Percentiles rank a stretch among this genome's conserved stretches.
phyloP scores from a whole-genome alignment of 352 stramenopile genomes.

The Phytophthora crassamura region DNA sequence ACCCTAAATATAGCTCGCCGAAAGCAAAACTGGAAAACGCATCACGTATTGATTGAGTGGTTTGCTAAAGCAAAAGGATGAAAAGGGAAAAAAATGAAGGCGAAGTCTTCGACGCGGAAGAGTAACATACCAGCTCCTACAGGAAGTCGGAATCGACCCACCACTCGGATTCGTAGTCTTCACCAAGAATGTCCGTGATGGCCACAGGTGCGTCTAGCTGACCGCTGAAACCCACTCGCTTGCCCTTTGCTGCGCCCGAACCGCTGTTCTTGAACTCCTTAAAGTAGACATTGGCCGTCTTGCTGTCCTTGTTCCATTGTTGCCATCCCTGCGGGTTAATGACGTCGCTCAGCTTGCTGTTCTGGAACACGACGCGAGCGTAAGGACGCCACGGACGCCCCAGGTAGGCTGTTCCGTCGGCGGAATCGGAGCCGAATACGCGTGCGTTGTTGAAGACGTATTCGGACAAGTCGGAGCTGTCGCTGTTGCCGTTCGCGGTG shows the following conservation, averaged over 20 bases:
- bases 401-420: conserved; percentile 12
- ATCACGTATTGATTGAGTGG: too few relatives aligned
- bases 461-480: conserved; percentile 16
- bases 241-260: conserved; percentile 14
- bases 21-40: too few relatives aligned
- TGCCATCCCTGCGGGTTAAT: conserved; percentile 23
- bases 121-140: neutral
- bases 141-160: conserved; percentile 9
- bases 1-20: too few relatives aligned
- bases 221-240: conserved; percentile 13
- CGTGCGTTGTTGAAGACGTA: conserved; percentile 28
- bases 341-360: conserved; percentile 20
- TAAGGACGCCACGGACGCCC: conserved; percentile 25
- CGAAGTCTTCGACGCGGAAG: too few relatives aligned
- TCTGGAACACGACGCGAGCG: conserved; percentile 26
- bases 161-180: conserved; percentile 12
- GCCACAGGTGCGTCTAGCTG: neutral
- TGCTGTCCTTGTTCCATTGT: conserved; percentile 8
- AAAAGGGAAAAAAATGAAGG: too few relatives aligned
- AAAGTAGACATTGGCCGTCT: conserved; percentile 20
- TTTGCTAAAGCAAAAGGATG: too few relatives aligned
- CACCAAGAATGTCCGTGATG: conserved; percentile 14
- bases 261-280: conserved; percentile 31
- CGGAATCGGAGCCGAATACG: conserved; percentile 8
- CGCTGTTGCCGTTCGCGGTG: conserved; percentile 20